Evolutionary conservation across 2,329 filamentous ascomycete species (phyloP).

Genomic region (Aspergillus sp.): DNA sequence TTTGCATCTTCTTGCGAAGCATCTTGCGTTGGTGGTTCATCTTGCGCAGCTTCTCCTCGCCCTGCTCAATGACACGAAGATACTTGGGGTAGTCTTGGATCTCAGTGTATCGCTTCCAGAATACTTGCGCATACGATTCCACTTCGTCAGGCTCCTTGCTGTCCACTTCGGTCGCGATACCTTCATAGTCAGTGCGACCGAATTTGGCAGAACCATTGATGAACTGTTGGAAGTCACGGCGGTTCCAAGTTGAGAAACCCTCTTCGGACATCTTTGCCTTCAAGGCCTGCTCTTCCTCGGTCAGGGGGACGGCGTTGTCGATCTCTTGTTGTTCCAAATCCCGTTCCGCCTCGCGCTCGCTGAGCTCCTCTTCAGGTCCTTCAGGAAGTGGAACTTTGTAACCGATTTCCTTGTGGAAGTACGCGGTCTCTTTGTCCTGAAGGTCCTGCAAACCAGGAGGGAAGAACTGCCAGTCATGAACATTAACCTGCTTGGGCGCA

Average conservation of each 20-base stretch:
- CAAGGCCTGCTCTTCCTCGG: slow-evolving; percentile 82
- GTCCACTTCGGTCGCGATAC: slow-evolving; percentile 85
- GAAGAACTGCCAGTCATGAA: slow-evolving; percentile 98
- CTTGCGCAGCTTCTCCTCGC: slow-evolving; percentile 84
- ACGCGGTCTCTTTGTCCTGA: slow-evolving; percentile 94
- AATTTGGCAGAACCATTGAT: slow-evolving; percentile 93
- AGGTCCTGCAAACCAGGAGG: slow-evolving; percentile 78
- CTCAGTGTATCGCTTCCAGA: slow-evolving; percentile 93
- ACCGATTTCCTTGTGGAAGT: slow-evolving; percentile 90
- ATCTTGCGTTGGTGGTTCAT: slow-evolving; percentile 91
- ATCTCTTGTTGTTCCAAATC: slow-evolving; percentile 88
- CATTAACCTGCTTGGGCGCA: slow-evolving; percentile 84
- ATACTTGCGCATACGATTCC: slow-evolving; percentile 86
- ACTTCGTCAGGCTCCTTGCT: slow-evolving; percentile 84
- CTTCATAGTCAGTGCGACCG: slow-evolving; percentile 79
- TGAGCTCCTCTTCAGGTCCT: slow-evolving; percentile 80
- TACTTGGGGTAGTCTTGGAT: slow-evolving; percentile 87
- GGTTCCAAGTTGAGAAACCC: slow-evolving; percentile 94
- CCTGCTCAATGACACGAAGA: slow-evolving; percentile 83
- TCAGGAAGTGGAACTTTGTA: slow-evolving; percentile 92
- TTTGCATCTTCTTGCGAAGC: slow-evolving; percentile 89
- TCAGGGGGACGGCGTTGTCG: slow-evolving; percentile 83
- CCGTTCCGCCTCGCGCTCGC: slow-evolving; percentile 82
- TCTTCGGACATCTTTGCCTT: slow-evolving; percentile 78
- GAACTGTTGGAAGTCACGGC: slow-evolving; percentile 97